Conservation (phyloP, 306 rosid genomes). For the Argentina anserina region DNA sequence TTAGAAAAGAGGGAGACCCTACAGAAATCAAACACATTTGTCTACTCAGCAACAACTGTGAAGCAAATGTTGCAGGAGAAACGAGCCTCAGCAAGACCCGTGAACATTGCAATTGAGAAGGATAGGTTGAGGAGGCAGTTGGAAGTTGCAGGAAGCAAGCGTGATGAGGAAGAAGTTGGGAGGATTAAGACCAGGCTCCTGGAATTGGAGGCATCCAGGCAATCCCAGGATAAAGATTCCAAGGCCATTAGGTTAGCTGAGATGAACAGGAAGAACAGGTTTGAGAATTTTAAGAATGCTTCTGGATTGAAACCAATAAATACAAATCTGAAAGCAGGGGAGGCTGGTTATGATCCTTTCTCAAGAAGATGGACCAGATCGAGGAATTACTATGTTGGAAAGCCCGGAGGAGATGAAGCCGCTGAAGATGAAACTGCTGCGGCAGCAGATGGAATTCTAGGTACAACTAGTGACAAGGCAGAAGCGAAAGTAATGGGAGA, state of each 20-base stretch:
- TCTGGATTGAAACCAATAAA: slow-evolving; percentile 33
- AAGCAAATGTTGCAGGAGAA: slow-evolving; percentile 66
- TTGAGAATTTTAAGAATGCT: slow-evolving; percentile 53
- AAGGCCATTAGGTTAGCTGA: slow-evolving; percentile 53
- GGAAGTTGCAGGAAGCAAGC: slow-evolving; percentile 43
- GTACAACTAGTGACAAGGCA: not conserved
- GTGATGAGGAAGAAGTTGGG: slow-evolving; percentile 34
- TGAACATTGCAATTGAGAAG: slow-evolving; percentile 64
- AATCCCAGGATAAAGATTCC: slow-evolving; percentile 31
- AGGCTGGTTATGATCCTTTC: slow-evolving; percentile 61
- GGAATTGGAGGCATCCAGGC: slow-evolving; percentile 46
- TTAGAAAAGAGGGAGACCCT: slow-evolving; percentile 50
- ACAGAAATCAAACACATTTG: slow-evolving; percentile 37
- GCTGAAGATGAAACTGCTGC: slow-evolving; percentile 23
- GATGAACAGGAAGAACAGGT: slow-evolving; percentile 63
- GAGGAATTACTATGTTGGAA: slow-evolving; percentile 42
- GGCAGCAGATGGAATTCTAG: slow-evolving; percentile 15
- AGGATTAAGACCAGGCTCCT: slow-evolving; percentile 40
- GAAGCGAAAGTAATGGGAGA: not conserved
- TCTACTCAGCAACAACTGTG: slow-evolving; percentile 56
- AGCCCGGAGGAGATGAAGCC: slow-evolving; percentile 27
- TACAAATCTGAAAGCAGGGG: slow-evolving; percentile 47
- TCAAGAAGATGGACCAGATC: slow-evolving; percentile 74
- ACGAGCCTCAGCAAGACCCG: slow-evolving; percentile 42
- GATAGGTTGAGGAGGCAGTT: slow-evolving; percentile 44